Percentiles rank a stretch among this genome's conserved stretches.
phyloP scores from a whole-genome alignment of 1,139 yeast genomes.

The Pneumocystis sp. region DNA sequence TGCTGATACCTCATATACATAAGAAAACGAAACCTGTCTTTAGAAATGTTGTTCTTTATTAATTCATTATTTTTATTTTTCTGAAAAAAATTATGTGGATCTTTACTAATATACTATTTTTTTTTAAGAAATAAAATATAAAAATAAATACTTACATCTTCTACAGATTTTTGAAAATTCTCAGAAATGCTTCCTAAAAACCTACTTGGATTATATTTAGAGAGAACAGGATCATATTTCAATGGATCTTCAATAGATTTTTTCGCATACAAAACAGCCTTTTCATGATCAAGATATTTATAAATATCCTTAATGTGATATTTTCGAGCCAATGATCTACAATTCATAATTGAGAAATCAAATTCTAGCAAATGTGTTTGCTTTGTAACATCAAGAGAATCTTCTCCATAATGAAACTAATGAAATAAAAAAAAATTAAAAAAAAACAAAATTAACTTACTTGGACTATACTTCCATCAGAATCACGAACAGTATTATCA shows the following conservation, averaged over 20 bases:
- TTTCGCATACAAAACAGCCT: slow-evolving; percentile 67
- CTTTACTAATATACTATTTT: background rate
- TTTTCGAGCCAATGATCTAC: slow-evolving; percentile 69
- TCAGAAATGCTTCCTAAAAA: slow-evolving; percentile 90
- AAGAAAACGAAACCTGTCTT: slow-evolving; percentile 82
- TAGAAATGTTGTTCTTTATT: slow-evolving; percentile 40
- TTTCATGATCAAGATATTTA: slow-evolving; percentile 63
- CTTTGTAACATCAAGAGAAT: slow-evolving; percentile 82
- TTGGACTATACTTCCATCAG: slow-evolving; percentile 70
- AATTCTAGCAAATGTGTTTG: slow-evolving; percentile 91
- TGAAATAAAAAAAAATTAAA: background rate
- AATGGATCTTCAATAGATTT: slow-evolving; percentile 62
- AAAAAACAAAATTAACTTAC: background rate
- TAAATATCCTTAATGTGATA: slow-evolving; percentile 71
- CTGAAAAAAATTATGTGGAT: slow-evolving; percentile 7
- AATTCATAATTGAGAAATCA: slow-evolving; percentile 82
- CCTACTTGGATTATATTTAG: slow-evolving; percentile 74
- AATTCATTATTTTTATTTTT: slow-evolving; percentile 37
- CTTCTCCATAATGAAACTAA: slow-evolving; percentile 96
- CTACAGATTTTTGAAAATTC: slow-evolving; percentile 68
- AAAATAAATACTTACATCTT: slow-evolving; percentile 21
- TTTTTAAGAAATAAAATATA: background rate
- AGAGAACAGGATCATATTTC: slow-evolving; percentile 81
- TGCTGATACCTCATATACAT: slow-evolving; percentile 99
- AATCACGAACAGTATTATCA: slow-evolving; percentile 91